Conservation (phyloP, 495 filamentous ascomycete genomes). For the Aspergillus steynii region DNA sequence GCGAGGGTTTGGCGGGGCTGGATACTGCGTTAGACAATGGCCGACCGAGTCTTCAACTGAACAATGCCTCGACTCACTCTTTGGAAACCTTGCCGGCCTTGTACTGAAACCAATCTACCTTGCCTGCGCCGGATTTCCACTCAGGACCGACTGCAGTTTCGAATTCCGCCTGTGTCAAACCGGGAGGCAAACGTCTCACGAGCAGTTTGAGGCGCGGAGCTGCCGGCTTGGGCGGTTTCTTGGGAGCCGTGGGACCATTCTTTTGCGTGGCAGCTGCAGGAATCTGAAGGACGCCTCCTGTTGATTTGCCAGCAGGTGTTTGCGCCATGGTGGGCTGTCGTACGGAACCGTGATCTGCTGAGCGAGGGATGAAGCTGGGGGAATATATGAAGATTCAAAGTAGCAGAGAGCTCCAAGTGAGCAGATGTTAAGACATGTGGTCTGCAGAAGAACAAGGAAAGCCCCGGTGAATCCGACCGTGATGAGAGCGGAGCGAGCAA, state of each 20-base stretch:
- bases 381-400: not conserved
- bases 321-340: slow-evolving; percentile 33
- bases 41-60: too few relatives aligned
- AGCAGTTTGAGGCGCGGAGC: slow-evolving; percentile 76
- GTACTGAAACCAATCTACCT: slow-evolving; percentile 80
- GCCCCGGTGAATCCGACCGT: not conserved
- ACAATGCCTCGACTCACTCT: slow-evolving; percentile 59
- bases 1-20: slow-evolving; percentile 76
- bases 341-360: slow-evolving; percentile 4
- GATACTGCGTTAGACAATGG: slow-evolving; percentile 1
- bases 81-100: slow-evolving; percentile 82
- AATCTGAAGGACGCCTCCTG: slow-evolving; percentile 61
- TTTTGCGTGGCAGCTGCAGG: slow-evolving; percentile 60
- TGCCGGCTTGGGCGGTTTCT: slow-evolving; percentile 54
- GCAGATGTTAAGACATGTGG: too few relatives aligned
- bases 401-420: too few relatives aligned
- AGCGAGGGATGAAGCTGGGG: not conserved
- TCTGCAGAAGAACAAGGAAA: too few relatives aligned
- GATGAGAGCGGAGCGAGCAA: not conserved
- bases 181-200: slow-evolving; percentile 82
- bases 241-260: slow-evolving; percentile 36
- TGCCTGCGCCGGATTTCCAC: slow-evolving; percentile 76
- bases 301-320: slow-evolving; percentile 39
- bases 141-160: slow-evolving; percentile 71
- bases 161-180: slow-evolving; percentile 80